A percentile compares a stretch with the other conserved stretches of the same genome.
phyloP scores from a whole-genome alignment of 495 filamentous ascomycete genomes.

The Xylaria grammica region DNA sequence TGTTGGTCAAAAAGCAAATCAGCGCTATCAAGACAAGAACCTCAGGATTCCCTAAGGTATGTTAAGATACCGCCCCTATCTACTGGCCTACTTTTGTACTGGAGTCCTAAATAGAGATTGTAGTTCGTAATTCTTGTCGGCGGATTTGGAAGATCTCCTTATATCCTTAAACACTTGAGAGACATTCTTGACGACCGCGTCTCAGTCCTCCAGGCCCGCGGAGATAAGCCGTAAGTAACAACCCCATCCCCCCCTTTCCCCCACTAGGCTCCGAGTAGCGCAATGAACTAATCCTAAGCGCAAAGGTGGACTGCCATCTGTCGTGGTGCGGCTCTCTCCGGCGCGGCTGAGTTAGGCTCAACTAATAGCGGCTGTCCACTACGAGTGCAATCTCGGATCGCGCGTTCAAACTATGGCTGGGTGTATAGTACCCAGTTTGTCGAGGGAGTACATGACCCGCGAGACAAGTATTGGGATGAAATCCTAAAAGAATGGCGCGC shows the following conservation, averaged over 20 bases:
- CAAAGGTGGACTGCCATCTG: constrained; percentile 10
- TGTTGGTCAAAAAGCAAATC: not conserved
- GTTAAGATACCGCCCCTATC: not conserved
- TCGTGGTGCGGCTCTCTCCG: constrained; percentile 7
- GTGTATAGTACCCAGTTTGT: fast-evolving
- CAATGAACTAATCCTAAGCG: not conserved
- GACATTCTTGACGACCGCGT: not conserved
- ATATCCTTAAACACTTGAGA: not conserved
- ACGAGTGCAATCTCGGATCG: not conserved
- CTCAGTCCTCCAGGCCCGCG: not conserved
- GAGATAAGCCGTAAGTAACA: not conserved
- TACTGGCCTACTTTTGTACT: not conserved
- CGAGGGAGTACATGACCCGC: not conserved
- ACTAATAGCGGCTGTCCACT: too few species aligned
- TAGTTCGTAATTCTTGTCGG: constrained; percentile 16
- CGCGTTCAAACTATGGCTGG: constrained; percentile 7
- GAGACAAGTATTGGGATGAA: not conserved
- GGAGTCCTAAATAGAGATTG: not conserved
- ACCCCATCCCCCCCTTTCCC: too few species aligned
- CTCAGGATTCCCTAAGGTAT: not conserved
- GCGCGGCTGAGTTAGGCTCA: not conserved
- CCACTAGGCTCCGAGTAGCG: too few species aligned
- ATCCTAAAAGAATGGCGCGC: not conserved
- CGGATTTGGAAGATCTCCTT: constrained; percentile 12
- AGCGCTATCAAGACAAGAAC: constrained; percentile 1